Evolutionary conservation across 768 basidiomycete species (phyloP), one percentile per base, ranked within the genome.

Genomic region (Tulasnella sp.): DNA sequence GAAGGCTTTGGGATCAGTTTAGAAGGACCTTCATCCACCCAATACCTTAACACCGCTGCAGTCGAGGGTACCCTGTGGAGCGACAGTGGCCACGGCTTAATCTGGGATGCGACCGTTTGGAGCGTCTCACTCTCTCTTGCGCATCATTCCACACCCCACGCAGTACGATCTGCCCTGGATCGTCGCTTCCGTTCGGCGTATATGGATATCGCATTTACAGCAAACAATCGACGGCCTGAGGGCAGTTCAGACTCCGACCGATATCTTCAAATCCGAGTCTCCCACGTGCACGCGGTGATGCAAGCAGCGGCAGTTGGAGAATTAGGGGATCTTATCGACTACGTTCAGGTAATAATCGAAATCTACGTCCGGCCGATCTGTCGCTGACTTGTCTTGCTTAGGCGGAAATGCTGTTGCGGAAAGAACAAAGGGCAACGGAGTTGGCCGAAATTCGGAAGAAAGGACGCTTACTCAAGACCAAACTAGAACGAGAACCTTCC

Each of bases 221-320:
- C 81, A 3, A 52, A 78, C 72, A 82, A 82, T 70, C 22, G 39
- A 17, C 54, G 74, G 64, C 74, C 67, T 69, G 58, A 76, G 67
- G 42, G 49, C 37, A 15, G 58, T 0, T 49, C 70, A 29, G 75
- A 74, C 17, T 17, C 49, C 36, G 76, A 78, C 31, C 49, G 75
- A 36, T 79, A 79, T n/a, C 77, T 85, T 1, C 84, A 89, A 42
- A 77, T 95, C 38, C 82, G 84, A 0, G 83, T 96, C 31, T 89
- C 88, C 9, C 93, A 91, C 82, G 89, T 94, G 2, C 94, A 98
- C 80, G 95, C 96, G 0, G 92, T 97, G 40, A 91, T 97, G 91
- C 95, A 96, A 82, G 91, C 96, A 12, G 93, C 93, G 78, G 96
- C 97, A 0, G 91, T 98, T 71, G 91, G 91, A 29, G 93, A 97